Percentiles rank a stretch among this genome's conserved stretches.
These are phyloP conservation scores for Sporisorium sorghi DNA, from an alignment of 1,284 basidiomycete genomes.

Conservation along the genomic window DNA sequence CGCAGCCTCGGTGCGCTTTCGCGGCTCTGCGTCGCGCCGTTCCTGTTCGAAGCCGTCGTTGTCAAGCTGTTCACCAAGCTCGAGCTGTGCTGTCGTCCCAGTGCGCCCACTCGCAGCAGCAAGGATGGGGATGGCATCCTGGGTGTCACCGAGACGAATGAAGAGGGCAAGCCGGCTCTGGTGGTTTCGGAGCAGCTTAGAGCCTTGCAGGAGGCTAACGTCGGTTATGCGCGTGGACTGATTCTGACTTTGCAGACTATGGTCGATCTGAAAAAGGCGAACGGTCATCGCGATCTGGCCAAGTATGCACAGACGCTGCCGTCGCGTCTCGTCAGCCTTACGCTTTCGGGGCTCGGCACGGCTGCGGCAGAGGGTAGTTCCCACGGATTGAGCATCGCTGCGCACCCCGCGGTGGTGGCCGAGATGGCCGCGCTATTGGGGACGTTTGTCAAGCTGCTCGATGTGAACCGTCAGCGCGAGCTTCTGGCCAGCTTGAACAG, in stretches of 20 bases:
- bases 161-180: slow-evolving; percentile 77
- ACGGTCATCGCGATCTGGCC: slow-evolving; percentile 48
- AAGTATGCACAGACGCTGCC: slow-evolving; percentile 56
- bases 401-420: slow-evolving; percentile 46
- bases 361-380: background rate
- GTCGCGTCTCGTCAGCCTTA: slow-evolving; percentile 44
- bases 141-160: slow-evolving; percentile 78
- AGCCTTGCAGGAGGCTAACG: slow-evolving; percentile 42
- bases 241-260: slow-evolving; percentile 61
- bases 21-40: slow-evolving; percentile 79
- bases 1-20: slow-evolving; percentile 79
- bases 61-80: slow-evolving; percentile 83
- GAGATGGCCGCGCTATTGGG: slow-evolving; percentile 52
- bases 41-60: slow-evolving; percentile 86
- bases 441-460: slow-evolving; percentile 49
- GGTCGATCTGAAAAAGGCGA: slow-evolving; percentile 55
- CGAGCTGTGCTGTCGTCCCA: slow-evolving; percentile 80
- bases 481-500: slow-evolving; percentile 43
- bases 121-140: slow-evolving; percentile 65
- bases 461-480: slow-evolving; percentile 42
- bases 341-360: slow-evolving; percentile 25
- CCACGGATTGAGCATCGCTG: slow-evolving; percentile 32
- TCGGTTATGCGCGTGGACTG: slow-evolving; percentile 64
- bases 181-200: slow-evolving; percentile 71
- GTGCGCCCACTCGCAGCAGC: slow-evolving; percentile 70